phyloP scores from a whole-genome alignment of 1,284 basidiomycete genomes.

The Caloboletus inedulis region DNA sequence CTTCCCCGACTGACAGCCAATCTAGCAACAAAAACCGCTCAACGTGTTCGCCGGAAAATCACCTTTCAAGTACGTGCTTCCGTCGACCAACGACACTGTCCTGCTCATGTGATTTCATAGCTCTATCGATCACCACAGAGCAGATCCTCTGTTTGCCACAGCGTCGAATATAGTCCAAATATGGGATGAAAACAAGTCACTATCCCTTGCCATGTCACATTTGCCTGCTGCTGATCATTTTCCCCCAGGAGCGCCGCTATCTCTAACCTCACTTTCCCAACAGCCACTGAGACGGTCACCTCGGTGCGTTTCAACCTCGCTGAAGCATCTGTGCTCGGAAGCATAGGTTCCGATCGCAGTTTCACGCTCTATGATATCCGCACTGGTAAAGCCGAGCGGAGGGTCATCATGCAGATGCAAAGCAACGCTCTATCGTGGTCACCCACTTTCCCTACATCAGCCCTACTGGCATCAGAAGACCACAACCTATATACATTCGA shows the following conservation, averaged over 20 bases:
- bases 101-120: conserved; percentile 40
- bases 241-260: conserved; percentile 61
- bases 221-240: conserved; percentile 9
- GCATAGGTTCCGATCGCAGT: conserved; percentile 91
- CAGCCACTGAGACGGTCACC: conserved; percentile 82
- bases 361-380: conserved; percentile 96
- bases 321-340: conserved; percentile 91
- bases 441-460: conserved; percentile 88
- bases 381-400: conserved; percentile 90
- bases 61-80: conserved; percentile 67
- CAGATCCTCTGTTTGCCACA: conserved; percentile 87
- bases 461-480: conserved; percentile 95
- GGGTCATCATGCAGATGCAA: conserved; percentile 89
- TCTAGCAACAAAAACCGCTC: conserved; percentile 53
- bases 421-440: conserved; percentile 93
- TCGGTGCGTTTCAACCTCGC: conserved; percentile 91
- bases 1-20: conserved; percentile 2
- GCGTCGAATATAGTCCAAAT: conserved; percentile 92
- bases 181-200: conserved; percentile 93
- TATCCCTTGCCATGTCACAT: not conserved
- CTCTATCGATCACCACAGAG: conserved; percentile 91
- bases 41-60: conserved; percentile 79
- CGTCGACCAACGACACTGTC: not conserved
- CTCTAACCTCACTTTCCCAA: conserved; percentile 80
- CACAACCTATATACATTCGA: conserved; percentile 99